Base-by-base conservation (phyloP, 2,329 filamentous ascomycete species). In the Trichoderma cornu-damae region DNA sequence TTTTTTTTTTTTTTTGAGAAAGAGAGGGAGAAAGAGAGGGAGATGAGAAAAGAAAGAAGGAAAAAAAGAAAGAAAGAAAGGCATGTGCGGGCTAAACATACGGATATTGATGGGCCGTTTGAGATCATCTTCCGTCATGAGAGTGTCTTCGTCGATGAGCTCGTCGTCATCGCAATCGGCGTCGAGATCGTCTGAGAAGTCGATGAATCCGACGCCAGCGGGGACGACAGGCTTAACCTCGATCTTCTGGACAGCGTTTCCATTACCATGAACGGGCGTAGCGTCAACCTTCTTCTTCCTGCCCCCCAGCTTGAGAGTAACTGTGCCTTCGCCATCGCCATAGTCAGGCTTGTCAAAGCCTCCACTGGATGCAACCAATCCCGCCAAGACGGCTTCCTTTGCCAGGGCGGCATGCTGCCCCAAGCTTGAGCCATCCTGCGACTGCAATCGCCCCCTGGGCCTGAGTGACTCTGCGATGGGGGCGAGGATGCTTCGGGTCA, bases 131-230 rank as follows among this genome's bases (percentile, higher is more conserved):
- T 92, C 91, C 3, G 87, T 90, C 65, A 99, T 77, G 30, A 99
- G 78, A 8, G 85, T 86, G 67, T 96, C 88, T 71, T 97, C 94
- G 68, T 97, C 91, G 64, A 99, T 94, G 54, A 96, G 74, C 56
- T 95, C 92, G 62, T 95, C 90, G 65, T 91, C 88, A 44, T 81
- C 81, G 56, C 81, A 76, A 42, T 78, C 79, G 42, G 34, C 49
- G 16, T 57, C 50, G 9, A 58, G 77, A 62, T 89, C 85, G 63
- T 87, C 83, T 62, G 78, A 79, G 60, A 86, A 81, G 66, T 88
- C 58, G 26, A 89, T 81, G 63, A 87, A 87, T 32, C 85, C 86
- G 11, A 89, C 83, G 18, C 83, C 84, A 47, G 78, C 74, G 14
- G 82, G 79, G 32, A 20, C 52, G 1, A 69, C 70, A 66, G 73